phyloP scores from a whole-genome alignment of 495 filamentous ascomycete genomes.

The Venustampulla echinocandica region DNA sequence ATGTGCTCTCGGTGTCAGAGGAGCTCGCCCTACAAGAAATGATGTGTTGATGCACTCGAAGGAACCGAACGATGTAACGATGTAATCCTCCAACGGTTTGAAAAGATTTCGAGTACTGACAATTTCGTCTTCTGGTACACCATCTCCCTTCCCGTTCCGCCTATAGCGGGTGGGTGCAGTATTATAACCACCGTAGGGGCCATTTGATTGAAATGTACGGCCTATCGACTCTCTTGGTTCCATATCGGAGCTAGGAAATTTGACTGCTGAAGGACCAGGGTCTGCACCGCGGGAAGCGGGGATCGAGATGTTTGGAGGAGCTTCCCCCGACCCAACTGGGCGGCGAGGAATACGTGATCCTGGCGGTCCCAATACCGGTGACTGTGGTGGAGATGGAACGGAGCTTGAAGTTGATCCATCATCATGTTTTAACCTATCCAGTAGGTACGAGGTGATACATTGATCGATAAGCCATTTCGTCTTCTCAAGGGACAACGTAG shows the following conservation, averaged over 20 bases:
- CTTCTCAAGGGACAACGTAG: slow-evolving; percentile 36
- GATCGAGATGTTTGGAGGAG: no score
- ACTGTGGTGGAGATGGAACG: slow-evolving; percentile 1
- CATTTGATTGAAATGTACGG: not conserved
- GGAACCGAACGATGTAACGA: slow-evolving; percentile 57
- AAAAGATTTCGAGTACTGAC: slow-evolving; percentile 43
- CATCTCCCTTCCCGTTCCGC: not conserved
- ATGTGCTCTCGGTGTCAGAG: slow-evolving; percentile 23
- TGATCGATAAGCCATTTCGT: slow-evolving; percentile 43
- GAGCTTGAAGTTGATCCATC: slow-evolving; percentile 1
- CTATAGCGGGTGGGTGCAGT: not conserved
- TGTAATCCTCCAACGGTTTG: slow-evolving; percentile 65
- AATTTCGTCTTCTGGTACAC: not conserved
- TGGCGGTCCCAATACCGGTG: not conserved
- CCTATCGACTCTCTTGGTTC: slow-evolving; percentile 1
- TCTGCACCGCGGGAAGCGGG: no score
- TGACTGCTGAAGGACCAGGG: no score
- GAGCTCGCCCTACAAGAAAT: slow-evolving; percentile 45
- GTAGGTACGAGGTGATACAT: slow-evolving; percentile 46
- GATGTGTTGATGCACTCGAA: slow-evolving; percentile 66
- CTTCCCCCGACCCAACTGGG: no score
- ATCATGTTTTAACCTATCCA: slow-evolving; percentile 19
- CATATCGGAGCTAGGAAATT: slow-evolving; percentile 12
- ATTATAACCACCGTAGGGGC: not conserved
- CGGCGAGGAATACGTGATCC: no score